Conservation (phyloP, 1,284 basidiomycete genomes). For the Phylloporus gajari region DNA sequence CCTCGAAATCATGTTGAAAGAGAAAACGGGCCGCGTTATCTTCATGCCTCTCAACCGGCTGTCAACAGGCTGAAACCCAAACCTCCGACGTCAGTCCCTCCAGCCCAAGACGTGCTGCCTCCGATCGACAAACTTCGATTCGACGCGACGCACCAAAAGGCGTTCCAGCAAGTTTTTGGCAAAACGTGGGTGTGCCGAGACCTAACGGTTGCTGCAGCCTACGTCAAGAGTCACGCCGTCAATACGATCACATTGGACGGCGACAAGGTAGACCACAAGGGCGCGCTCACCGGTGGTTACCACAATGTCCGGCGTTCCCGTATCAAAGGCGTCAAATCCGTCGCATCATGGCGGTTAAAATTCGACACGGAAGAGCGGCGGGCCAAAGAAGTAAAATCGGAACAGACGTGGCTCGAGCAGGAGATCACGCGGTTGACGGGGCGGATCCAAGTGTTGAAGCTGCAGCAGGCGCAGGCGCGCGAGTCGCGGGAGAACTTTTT, state of each 20-base stretch:
- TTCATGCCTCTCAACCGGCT: slow-evolving; percentile 99
- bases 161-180: slow-evolving; percentile 97
- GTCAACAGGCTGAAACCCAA: slow-evolving; percentile 93
- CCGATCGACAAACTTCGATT: slow-evolving; percentile 87
- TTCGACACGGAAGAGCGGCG: slow-evolving; percentile 74
- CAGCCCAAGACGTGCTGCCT: slow-evolving; percentile 89
- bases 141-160: slow-evolving; percentile 77
- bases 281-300: slow-evolving; percentile 94
- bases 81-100: slow-evolving; percentile 67
- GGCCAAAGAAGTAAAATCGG: slow-evolving; percentile 78
- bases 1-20: slow-evolving; percentile 91
- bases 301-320: slow-evolving; percentile 92
- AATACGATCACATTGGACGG: slow-evolving; percentile 98
- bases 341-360: slow-evolving; percentile 82
- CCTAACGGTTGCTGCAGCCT: slow-evolving; percentile 91
- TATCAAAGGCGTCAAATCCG: slow-evolving; percentile 85
- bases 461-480: slow-evolving; percentile 77
- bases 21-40: slow-evolving; percentile 93
- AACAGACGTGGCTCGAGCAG: slow-evolving; percentile 83
- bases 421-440: slow-evolving; percentile 85
- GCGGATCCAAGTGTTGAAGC: slow-evolving; percentile 75
- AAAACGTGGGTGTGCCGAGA: slow-evolving; percentile 96
- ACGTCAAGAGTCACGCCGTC: slow-evolving; percentile 93
- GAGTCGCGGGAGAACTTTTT: slow-evolving; percentile 75
- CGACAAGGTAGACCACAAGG: slow-evolving; percentile 97